A percentile compares a stretch with the other conserved stretches of the same genome.
Evolutionary conservation across 345 rosid species (phyloP).

Genomic region (Carallia pectinifolia): DNA sequence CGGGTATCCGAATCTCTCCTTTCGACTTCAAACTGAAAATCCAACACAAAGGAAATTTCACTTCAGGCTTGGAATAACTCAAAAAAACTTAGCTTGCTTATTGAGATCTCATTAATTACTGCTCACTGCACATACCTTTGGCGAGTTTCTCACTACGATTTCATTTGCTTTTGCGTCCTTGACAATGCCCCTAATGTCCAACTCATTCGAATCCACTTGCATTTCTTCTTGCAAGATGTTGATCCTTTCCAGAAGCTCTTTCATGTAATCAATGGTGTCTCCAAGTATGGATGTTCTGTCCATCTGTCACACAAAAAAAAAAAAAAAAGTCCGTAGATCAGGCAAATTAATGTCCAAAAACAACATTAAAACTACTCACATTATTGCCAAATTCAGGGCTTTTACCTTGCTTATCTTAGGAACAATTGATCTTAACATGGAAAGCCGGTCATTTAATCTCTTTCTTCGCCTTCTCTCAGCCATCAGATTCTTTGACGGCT

Average conservation of each 20-base stretch:
- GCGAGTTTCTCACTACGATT: constrained; percentile 26
- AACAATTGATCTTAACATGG: constrained; percentile 44
- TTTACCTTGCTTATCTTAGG: constrained; percentile 47
- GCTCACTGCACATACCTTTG: constrained; percentile 22
- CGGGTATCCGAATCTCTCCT: constrained; percentile 24
- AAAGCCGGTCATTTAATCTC: constrained; percentile 37
- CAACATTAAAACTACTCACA: neutral
- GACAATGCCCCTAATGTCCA: constrained; percentile 12
- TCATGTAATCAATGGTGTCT: constrained; percentile 34
- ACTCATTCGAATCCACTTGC: constrained; percentile 10
- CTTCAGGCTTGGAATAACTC: neutral
- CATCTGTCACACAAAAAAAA: constrained; percentile 17
- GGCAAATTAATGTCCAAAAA: constrained; percentile 4
- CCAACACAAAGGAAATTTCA: neutral
- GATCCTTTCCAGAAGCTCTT: constrained; percentile 29
- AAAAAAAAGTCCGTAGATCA: too few relatives aligned
- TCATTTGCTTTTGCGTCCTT: constrained; percentile 27
- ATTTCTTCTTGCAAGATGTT: constrained; percentile 23
- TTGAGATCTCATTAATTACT: neutral
- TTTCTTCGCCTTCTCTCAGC: constrained; percentile 44
- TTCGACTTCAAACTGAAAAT: constrained; percentile 30
- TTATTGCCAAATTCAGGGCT: neutral
- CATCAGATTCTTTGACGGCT: constrained; percentile 43
- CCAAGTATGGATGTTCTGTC: constrained; percentile 37
- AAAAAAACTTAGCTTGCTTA: neutral